phyloP scores from a whole-genome alignment of 2,329 filamentous ascomycete species.

The Dactylellina sp. region DNA sequence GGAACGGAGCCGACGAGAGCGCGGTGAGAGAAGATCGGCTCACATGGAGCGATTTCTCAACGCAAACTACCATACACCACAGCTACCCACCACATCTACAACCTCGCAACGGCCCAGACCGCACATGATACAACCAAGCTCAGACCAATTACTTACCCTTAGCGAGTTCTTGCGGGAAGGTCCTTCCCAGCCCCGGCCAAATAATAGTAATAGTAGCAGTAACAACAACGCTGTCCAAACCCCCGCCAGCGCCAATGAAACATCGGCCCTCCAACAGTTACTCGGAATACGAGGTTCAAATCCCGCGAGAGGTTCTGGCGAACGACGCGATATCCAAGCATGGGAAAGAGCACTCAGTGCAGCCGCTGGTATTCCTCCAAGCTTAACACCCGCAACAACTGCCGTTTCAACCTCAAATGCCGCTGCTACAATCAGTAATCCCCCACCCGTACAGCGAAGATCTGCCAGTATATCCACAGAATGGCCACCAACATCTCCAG shows the following conservation, averaged over 20 bases:
- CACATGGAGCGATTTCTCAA: conserved; percentile 56
- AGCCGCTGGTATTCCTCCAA: conserved; percentile 41
- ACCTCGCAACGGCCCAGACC: conserved; percentile 53
- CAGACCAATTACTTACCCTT: conserved; percentile 58
- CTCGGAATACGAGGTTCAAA: conserved; percentile 39
- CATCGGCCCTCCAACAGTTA: conserved; percentile 38
- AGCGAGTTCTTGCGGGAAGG: conserved; percentile 60
- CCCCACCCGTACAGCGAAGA: conserved; percentile 41
- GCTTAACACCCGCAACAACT: conserved; percentile 42
- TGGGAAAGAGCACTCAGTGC: conserved; percentile 51
- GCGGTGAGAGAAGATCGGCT: conserved; percentile 50
- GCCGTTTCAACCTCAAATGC: conserved; percentile 49
- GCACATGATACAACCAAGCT: conserved; percentile 53
- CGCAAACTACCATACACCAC: conserved; percentile 53
- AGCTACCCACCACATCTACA: conserved; percentile 51
- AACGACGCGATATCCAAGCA: conserved; percentile 46
- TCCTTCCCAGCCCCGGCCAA: conserved; percentile 37
- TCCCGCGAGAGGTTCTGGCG: conserved; percentile 27
- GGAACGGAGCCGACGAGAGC: conserved; percentile 55
- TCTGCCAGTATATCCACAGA: conserved; percentile 37
- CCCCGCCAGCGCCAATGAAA: conserved; percentile 15
- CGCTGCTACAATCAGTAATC: conserved; percentile 52
- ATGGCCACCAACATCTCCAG: conserved; percentile 42
- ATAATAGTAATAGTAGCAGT: neutral
- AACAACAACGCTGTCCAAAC: conserved; percentile 17